phyloP scores from a whole-genome alignment of 805 yeast genomes.

The Candida vartiovaarae region DNA sequence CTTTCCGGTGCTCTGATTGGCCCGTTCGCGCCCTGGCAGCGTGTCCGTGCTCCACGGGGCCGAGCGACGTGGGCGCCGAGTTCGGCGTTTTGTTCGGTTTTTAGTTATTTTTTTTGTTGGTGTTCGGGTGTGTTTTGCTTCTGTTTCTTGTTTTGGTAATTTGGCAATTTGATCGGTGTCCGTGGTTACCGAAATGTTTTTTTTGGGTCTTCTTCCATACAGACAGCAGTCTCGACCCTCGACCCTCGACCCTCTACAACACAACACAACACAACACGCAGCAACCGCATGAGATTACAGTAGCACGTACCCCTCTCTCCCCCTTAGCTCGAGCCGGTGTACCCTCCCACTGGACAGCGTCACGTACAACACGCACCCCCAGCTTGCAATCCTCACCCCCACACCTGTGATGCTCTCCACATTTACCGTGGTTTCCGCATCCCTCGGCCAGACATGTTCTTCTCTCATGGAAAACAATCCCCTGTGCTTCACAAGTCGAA shows the following conservation, averaged over 20 bases:
- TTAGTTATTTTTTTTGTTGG: too few relatives aligned
- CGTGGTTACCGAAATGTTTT: too few relatives aligned
- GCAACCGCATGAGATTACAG: too few relatives aligned
- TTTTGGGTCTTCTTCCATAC: too few relatives aligned
- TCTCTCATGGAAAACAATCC: constrained; percentile 37
- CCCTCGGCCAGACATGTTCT: constrained; percentile 22
- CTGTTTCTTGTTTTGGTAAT: too few relatives aligned
- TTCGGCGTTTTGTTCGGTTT: neutral
- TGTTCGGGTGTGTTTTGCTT: too few relatives aligned
- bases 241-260: too few relatives aligned
- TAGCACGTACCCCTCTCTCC: neutral
- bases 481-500: constrained; percentile 34
- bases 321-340: neutral
- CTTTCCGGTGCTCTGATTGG: too few relatives aligned
- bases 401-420: neutral
- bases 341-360: neutral
- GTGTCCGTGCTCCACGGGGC: neutral
- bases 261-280: too few relatives aligned
- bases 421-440: neutral
- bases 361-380: neutral
- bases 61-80: neutral
- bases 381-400: neutral
- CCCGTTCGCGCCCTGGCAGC: too few relatives aligned
- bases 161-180: too few relatives aligned
- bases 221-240: too few relatives aligned